Conservation (phyloP, 2,329 filamentous ascomycete species). For the Sarocladium kiliense region DNA sequence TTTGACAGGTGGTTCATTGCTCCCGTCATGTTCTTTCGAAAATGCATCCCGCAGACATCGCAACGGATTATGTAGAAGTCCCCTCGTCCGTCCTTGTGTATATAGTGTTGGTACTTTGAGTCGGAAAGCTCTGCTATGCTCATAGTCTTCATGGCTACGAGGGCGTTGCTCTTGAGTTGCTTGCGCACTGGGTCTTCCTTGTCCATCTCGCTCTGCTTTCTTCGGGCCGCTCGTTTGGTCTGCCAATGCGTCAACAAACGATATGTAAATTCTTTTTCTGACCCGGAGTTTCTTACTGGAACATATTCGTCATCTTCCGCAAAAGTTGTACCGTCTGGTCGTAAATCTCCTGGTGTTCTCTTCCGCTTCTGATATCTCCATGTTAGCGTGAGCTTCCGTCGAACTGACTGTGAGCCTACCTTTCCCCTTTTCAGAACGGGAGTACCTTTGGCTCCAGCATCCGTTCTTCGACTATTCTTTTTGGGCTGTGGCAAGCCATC, state of each 20-base stretch:
- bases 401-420: no score
- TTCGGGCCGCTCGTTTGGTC: no score
- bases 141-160: background rate
- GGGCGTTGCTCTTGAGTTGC: background rate
- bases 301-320: no score
- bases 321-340: no score
- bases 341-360: no score
- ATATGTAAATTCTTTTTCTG: no score
- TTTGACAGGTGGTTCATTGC: background rate
- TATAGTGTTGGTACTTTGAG: background rate
- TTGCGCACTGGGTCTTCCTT: background rate
- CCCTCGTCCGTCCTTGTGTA: background rate
- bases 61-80: background rate
- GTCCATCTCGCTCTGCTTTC: background rate
- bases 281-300: no score
- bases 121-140: background rate
- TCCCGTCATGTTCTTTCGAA: background rate
- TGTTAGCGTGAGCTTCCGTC: no score
- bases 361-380: no score
- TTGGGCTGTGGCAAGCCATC: background rate
- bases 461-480: background rate
- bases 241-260: no score
- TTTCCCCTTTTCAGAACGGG: no score
- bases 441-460: no score
- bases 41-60: slow-evolving; percentile 3